Percentiles rank a stretch among this genome's conserved stretches.
These are phyloP conservation scores for Aspergillus intermedius DNA, from an alignment of 2,329 filamentous ascomycete genomes.

Conservation along the genomic window DNA sequence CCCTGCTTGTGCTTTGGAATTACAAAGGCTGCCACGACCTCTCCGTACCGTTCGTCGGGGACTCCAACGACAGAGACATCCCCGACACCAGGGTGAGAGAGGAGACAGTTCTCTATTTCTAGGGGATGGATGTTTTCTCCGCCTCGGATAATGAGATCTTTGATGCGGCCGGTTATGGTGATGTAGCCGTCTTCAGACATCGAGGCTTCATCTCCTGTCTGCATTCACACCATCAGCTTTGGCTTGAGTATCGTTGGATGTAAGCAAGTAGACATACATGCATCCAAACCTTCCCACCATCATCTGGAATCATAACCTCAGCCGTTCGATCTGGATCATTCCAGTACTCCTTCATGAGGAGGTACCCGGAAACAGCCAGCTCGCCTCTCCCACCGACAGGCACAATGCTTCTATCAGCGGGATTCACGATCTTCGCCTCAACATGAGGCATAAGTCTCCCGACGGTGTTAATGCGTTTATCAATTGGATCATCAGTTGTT, in stretches of 20 bases:
- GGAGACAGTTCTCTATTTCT: slow-evolving; percentile 83
- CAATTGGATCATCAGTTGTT: slow-evolving; percentile 64
- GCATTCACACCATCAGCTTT: too few relatives aligned
- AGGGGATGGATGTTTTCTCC: slow-evolving; percentile 95
- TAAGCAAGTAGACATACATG: slow-evolving; percentile 28
- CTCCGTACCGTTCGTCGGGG: slow-evolving; percentile 74
- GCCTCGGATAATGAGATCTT: slow-evolving; percentile 89
- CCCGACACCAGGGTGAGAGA: slow-evolving; percentile 61
- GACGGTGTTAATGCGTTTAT: slow-evolving; percentile 67
- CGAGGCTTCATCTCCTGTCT: slow-evolving; percentile 78
- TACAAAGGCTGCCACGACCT: slow-evolving; percentile 80
- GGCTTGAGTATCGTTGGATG: too few relatives aligned
- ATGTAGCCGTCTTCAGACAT: slow-evolving; percentile 83
- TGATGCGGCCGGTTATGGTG: slow-evolving; percentile 82
- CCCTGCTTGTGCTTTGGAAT: slow-evolving; percentile 38
- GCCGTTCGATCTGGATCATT: slow-evolving; percentile 62
- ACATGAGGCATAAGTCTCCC: slow-evolving; percentile 83
- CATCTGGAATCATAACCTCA: slow-evolving; percentile 58
- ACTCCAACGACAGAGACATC: slow-evolving; percentile 82
- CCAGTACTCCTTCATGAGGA: slow-evolving; percentile 89
- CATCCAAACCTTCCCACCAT: slow-evolving; percentile 68
- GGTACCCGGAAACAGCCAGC: slow-evolving; percentile 74
- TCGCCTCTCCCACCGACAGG: slow-evolving; percentile 66
- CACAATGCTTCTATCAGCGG: slow-evolving; percentile 55
- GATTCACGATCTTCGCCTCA: slow-evolving; percentile 67